These are phyloP conservation scores for Globisporangium okanoganense DNA, from an alignment of 352 stramenopile species.

Conservation along the genomic window DNA sequence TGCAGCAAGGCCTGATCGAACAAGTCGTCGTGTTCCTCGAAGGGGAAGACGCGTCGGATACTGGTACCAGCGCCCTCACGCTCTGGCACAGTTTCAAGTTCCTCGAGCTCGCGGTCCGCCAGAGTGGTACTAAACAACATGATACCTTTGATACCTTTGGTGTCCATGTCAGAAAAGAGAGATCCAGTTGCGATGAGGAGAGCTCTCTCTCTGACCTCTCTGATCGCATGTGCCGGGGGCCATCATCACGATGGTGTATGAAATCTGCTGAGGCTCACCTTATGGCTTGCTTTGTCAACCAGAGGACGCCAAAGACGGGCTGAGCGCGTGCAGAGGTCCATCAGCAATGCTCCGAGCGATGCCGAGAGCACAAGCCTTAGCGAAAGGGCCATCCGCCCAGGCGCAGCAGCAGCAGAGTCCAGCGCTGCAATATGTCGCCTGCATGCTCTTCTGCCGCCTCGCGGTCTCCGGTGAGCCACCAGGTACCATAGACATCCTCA, in stretches of 20 bases:
- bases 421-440: conserved; percentile 41
- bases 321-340: conserved; percentile 21
- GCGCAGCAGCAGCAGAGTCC: background rate
- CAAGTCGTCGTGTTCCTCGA: conserved; percentile 34
- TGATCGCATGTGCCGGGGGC: background rate
- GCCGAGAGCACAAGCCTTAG: background rate
- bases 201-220: too few relatives aligned
- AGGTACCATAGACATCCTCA: conserved; percentile 17
- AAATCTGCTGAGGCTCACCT: too few relatives aligned
- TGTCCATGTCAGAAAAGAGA: background rate
- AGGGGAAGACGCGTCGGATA: background rate
- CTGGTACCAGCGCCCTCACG: conserved; percentile 14
- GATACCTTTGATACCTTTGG: background rate
- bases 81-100: conserved; percentile 61
- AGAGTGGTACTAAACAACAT: conserved; percentile 25
- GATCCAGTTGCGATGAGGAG: too few relatives aligned
- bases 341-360: conserved; percentile 3
- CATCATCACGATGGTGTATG: too few relatives aligned
- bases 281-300: too few relatives aligned
- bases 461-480: conserved; percentile 18
- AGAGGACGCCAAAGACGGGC: conserved; percentile 43
- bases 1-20: conserved; percentile 31
- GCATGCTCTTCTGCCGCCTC: conserved; percentile 49
- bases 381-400: background rate
- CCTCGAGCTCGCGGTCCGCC: conserved; percentile 34